Evolutionary conservation across 1,284 basidiomycete species (phyloP), one percentile per base, ranked within the genome.

Genomic region (Amylostereum areolatum): DNA sequence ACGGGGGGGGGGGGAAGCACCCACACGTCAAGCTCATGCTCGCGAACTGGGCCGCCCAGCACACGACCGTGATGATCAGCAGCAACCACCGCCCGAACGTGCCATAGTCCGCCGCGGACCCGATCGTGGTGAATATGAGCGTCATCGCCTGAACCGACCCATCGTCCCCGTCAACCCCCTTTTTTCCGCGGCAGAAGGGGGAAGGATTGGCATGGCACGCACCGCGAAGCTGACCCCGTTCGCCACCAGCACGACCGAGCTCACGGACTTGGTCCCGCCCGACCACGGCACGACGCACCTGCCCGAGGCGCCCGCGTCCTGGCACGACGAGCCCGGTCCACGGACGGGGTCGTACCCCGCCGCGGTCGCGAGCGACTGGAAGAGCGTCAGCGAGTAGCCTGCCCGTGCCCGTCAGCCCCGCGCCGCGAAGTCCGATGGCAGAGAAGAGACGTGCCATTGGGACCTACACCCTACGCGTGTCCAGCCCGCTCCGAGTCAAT

Each of bases 31-130:
- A 68, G 11, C 79, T 75, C 72, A 92, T 81, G 66, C 80, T 85
- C 0, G 81, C 82, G 54, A 86, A 92, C 59, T 90, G 86, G 5
- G 88, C 80, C 3, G 67, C 87, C 87, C 89, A 92, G 50, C 85
- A 89, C 10, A 93, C 72, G 29, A 84, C 65, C 1, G 89, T 92
- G 30, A 88, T 69, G 24, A 72, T 72, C 18, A 91, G 72, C 7
- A 92, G 74, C 12, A 92, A 68, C 81, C 86, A 90, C 6, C 83
- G 80, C 35, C 89, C 81, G 62, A 90, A 89, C 0, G 72, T 78
- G 10, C 89, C 88, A 58, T 90, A 92, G 64, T 92, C 89, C 0
- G 85, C 89, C 0, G 84, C 81, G 11, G 86, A 88, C 18, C 88
- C 88, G 43, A 93, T 83, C 0, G 86, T 85, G 1, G 89, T 88